phyloP scores from a whole-genome alignment of 2,329 filamentous ascomycete genomes.

The Ceratocystis huliohia region DNA sequence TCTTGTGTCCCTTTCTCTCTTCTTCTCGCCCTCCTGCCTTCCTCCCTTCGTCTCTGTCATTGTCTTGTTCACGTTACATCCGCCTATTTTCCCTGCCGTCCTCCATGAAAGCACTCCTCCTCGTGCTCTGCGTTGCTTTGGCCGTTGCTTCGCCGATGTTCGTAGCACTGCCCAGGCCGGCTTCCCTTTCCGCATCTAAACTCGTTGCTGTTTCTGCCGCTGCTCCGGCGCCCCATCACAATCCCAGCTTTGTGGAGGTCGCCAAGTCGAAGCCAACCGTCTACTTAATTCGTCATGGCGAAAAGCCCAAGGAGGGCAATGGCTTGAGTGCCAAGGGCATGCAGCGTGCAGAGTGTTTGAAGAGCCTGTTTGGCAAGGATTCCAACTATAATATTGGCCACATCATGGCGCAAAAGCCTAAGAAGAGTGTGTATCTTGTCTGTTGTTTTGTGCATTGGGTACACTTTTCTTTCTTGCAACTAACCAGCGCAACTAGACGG shows the following conservation, averaged over 20 bases:
- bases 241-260: background rate
- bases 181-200: background rate
- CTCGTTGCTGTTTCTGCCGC: background rate
- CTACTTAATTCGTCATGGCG: constrained; percentile 52
- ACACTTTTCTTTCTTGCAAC: background rate
- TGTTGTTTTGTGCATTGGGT: background rate
- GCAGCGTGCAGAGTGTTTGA: constrained; percentile 46
- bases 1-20: background rate
- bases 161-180: background rate
- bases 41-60: background rate
- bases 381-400: constrained; percentile 44
- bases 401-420: constrained; percentile 45
- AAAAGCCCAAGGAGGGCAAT: constrained; percentile 42
- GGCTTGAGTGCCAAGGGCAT: constrained; percentile 41
- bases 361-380: constrained; percentile 39
- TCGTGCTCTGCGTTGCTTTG: constrained; percentile 11
- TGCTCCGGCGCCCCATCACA: background rate
- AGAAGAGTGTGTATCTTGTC: constrained; percentile 29
- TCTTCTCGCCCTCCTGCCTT: background rate
- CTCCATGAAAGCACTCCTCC: constrained; percentile 35
- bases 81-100: too few relatives aligned
- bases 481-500: constrained; percentile 31
- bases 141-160: background rate
- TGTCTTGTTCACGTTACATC: background rate
- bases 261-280: constrained; percentile 34